Base-by-base conservation (phyloP, 2,329 filamentous ascomycete species). In the Penicillium carneum region DNA sequence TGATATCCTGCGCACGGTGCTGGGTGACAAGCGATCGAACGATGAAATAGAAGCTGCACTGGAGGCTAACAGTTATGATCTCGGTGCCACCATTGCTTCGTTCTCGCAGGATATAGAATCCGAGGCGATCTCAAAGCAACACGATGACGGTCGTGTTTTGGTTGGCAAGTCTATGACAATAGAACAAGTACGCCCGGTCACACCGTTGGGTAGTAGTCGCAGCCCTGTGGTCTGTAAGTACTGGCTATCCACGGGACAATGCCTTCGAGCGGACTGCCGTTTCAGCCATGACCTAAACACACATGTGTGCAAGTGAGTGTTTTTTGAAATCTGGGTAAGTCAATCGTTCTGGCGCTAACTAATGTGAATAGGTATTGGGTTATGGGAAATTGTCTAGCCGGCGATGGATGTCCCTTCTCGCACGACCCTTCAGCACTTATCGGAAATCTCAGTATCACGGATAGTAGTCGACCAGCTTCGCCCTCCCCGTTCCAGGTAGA, bases 231-330 rank as follows among this genome's bases (percentile, higher is more conserved):
- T 98, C 43, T 99, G 95, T 86, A 96, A 97, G 79, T 99, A 98
- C 77, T 98, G 93, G 83, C 83, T 99, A 65, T 94, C 93, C 10
- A 96, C 91, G 8, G 95, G 95, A n/a, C 91, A 95, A 77, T 99
- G 95, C 76, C 88, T 97, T 55, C 88, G 95, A 61, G 94, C 94
- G 62, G 95, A 99, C 78, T 99, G 95, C 77, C 90, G 94, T 60
- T 99, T 98, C 79, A 97, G 93, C 69, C 95, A 99, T 77, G 94
- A 99, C 76, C 85, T 97, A 46, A 96, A 92, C 74, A 96, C 91
- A 73, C 95, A 97, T 72, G 86, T 99, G 64, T 99, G 95, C 93
- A 98, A 98, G 92, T 96, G 83, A 85, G 92, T 90, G 43, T 54
- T 43, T 31, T 33, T 4, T 7, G 2, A 50, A 18, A n/a, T 23